Evolutionary conservation across 2,329 filamentous ascomycete species (phyloP).

Genomic region (Tolypocladium amazonense): DNA sequence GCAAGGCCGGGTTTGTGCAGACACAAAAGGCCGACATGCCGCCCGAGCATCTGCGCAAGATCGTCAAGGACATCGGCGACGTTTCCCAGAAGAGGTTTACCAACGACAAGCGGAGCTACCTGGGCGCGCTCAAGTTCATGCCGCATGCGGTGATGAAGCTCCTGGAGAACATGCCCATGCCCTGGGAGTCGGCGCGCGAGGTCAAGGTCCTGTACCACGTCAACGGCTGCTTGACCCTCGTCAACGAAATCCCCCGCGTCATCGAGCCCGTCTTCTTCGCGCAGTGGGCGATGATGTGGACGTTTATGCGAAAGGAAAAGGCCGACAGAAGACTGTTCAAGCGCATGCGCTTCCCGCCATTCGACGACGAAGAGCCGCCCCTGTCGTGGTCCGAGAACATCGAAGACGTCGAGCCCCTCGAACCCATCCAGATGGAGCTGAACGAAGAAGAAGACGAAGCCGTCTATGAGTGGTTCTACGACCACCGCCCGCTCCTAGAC

Average conservation of each 20-base stretch:
- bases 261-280: constrained; percentile 97
- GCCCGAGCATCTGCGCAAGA: constrained; percentile 94
- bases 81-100: constrained; percentile 99
- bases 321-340: constrained; percentile 94
- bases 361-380: constrained; percentile 96
- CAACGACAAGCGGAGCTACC: constrained; percentile 94
- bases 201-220: constrained; percentile 98
- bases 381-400: constrained; percentile 98
- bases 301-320: constrained; percentile 96
- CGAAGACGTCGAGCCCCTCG: constrained; percentile 92
- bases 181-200: constrained; percentile 92
- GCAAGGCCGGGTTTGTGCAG: constrained; percentile 92
- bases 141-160: constrained; percentile 95
- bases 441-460: constrained; percentile 87
- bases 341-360: constrained; percentile 96
- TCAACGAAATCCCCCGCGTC: constrained; percentile 92
- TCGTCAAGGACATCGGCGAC: constrained; percentile 96
- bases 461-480: constrained; percentile 96
- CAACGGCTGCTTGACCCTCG: constrained; percentile 90
- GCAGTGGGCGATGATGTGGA: constrained; percentile 99
- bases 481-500: constrained; percentile 81
- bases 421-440: constrained; percentile 97
- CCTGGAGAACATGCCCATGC: constrained; percentile 99
- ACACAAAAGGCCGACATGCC: constrained; percentile 99
- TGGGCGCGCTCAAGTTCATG: constrained; percentile 98